A percentile compares a stretch with the other conserved stretches of the same genome.
Conservation (phyloP, 345 rosid genomes). For the Linum usitatissimum region DNA sequence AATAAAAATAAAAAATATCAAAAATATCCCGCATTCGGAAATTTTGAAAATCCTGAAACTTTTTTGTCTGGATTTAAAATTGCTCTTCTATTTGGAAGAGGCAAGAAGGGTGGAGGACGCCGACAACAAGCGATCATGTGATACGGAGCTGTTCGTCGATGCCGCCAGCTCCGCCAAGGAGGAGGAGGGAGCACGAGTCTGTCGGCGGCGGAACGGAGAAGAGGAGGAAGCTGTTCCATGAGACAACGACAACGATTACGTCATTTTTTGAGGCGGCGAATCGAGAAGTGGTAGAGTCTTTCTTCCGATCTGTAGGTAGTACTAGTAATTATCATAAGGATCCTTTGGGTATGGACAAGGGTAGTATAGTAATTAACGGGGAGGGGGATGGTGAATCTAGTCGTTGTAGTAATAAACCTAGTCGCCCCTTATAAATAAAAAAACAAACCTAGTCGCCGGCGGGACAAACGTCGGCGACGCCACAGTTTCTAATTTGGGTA, state of each 20-base stretch:
- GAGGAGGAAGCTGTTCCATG: neutral
- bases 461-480: neutral
- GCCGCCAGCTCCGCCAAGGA: neutral
- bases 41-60: too few relatives aligned
- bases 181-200: neutral
- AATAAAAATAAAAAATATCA: too few relatives aligned
- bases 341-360: neutral
- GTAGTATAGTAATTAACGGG: neutral
- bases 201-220: neutral
- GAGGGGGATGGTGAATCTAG: neutral
- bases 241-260: neutral
- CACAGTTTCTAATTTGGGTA: neutral
- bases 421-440: too few relatives aligned
- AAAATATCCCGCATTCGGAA: too few relatives aligned
- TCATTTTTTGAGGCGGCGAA: neutral
- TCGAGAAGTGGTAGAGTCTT: neutral
- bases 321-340: neutral
- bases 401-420: neutral
- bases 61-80: too few relatives aligned
- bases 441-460: neutral
- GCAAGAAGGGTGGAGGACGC: neutral
- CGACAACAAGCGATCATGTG: neutral
- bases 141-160: neutral
- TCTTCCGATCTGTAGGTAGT: neutral
- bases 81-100: too few relatives aligned